Evolutionary conservation across 345 rosid genomes (phyloP).

Genomic region (Trapa bicornis): DNA sequence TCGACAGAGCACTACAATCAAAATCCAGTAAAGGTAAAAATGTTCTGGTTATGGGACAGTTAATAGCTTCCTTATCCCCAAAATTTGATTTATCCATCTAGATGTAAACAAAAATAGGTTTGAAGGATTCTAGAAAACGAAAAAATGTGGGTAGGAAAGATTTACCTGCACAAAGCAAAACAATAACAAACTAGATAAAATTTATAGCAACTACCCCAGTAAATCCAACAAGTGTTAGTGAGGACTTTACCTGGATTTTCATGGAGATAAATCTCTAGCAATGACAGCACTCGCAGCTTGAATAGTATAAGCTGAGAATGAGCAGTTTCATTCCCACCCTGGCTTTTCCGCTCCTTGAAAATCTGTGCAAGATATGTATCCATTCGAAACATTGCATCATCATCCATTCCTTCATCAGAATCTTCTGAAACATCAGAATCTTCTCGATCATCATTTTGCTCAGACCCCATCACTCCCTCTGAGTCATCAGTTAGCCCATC

Average conservation of each 20-base stretch:
- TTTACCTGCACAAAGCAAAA: background rate
- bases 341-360: constrained; percentile 82
- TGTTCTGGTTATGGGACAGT: background rate
- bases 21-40: background rate
- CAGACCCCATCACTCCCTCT: constrained; percentile 36
- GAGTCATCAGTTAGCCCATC: constrained; percentile 78
- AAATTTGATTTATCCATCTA: background rate
- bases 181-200: background rate
- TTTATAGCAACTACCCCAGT: background rate
- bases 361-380: constrained; percentile 83
- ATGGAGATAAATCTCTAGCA: constrained; percentile 83
- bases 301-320: constrained; percentile 87
- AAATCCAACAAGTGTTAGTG: background rate
- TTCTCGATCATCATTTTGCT: constrained; percentile 32
- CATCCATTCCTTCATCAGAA: constrained; percentile 89
- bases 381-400: constrained; percentile 95
- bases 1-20: background rate
- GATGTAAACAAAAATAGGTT: background rate
- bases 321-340: constrained; percentile 75
- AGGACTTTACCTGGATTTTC: constrained; percentile 60
- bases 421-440: constrained; percentile 52
- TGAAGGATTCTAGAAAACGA: background rate
- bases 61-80: background rate
- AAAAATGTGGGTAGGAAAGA: background rate
- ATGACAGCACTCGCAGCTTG: constrained; percentile 84